Base-by-base conservation (phyloP, 2,329 filamentous ascomycete species). In the Cladosporium velox region DNA sequence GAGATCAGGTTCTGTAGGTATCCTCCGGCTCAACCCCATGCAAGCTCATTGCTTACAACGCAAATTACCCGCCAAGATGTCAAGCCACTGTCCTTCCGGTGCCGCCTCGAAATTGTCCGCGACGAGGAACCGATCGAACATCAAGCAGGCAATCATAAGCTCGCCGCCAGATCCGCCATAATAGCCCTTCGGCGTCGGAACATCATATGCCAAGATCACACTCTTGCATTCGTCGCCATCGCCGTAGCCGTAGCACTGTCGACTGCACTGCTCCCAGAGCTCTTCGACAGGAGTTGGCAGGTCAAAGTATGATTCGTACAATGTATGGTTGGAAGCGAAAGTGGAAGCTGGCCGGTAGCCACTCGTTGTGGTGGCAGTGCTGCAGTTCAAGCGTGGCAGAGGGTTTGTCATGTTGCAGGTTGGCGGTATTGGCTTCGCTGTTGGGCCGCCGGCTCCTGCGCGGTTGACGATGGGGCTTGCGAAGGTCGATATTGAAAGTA, bases 181-280 rank as follows among this genome's bases (percentile, higher is more conserved):
- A 52, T 76, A 78, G 1, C 73, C 74, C n/a, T 71, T 66, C 10
- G 78, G 79, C 10, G 74, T 71, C 15, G 69, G 68, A n/a, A 79
- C 70, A n/a, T 78, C 73, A 58, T 79, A 72, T 1, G 75, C 78
- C 72, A 79, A 75, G 34, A 75, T 77, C 2, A 74, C 76, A 10
- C 72, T 71, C 65, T 76, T 75, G 71, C 79, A 81, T 47, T 76
- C 68, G 11, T 68, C 69, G n/a, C 66, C 66, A 49, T 74, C 70
- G 18, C 67, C 65, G 55, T 77, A 78, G 14, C 79, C 78, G 64
- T 80, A 77, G 70, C 79, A 81, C 67, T 80, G 79, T 67, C 80
- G 63, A 3, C 77, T 71, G 67, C 79, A 80, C 61, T 77, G 74
- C 63, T 72, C 61, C 15, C 73, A 73, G 61, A 71, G 68, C 7